Percentiles rank a stretch among this genome's conserved stretches.
These are phyloP conservation scores for Fusarium incarnatum DNA, from an alignment of 2,329 filamentous ascomycete genomes.

Conservation along the genomic window DNA sequence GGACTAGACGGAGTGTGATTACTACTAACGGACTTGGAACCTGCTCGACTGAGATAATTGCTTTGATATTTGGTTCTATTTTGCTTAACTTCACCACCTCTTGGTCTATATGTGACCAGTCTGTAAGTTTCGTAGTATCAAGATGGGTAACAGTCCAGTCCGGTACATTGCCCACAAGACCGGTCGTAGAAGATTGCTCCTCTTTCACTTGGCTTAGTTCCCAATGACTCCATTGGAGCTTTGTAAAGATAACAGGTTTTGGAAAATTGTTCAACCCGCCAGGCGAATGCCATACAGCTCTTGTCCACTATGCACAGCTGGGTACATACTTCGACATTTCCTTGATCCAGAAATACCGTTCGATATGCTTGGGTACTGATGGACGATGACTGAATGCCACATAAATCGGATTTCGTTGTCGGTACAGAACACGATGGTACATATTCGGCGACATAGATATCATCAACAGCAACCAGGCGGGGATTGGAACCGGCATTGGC, in stretches of 20 bases:
- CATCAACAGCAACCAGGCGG: constrained; percentile 1
- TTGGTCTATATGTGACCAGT: neutral
- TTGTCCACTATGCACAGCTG: neutral
- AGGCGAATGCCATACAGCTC: constrained; percentile 3
- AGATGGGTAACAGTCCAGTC: neutral
- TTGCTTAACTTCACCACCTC: neutral
- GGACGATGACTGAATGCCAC: neutral
- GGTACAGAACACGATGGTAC: neutral
- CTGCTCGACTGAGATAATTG: neutral
- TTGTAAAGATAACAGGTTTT: neutral
- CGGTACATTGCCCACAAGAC: constrained; percentile 8
- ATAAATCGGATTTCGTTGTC: neutral
- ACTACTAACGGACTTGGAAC: neutral
- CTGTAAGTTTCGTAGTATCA: neutral
- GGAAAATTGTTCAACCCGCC: neutral
- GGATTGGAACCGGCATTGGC: neutral
- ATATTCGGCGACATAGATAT: constrained; percentile 14
- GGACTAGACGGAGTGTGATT: neutral
- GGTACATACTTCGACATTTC: constrained; percentile 4
- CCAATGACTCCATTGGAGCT: neutral
- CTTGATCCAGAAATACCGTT: neutral
- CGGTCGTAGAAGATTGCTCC: neutral
- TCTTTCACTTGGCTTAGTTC: neutral
- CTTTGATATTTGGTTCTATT: neutral
- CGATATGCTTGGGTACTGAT: neutral